Percentiles rank a stretch among this genome's conserved stretches.
phyloP scores from a whole-genome alignment of 345 rosid species.

The Lumnitzera racemosa region DNA sequence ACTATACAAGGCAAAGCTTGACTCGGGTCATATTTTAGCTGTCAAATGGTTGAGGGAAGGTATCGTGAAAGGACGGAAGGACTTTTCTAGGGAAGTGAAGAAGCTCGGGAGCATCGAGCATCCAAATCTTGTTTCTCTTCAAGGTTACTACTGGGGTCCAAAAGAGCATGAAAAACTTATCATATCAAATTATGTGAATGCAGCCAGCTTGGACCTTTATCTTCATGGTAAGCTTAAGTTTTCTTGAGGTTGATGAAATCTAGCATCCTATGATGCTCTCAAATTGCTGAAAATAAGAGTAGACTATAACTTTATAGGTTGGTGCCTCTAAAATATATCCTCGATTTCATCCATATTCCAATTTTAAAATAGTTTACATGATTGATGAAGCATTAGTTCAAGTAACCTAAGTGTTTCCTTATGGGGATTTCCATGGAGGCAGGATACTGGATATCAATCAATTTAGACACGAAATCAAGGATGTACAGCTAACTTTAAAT shows the following conservation, averaged over 20 bases:
- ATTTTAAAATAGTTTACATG: no score
- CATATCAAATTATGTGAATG: conserved; percentile 55
- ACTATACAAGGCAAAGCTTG: conserved; percentile 64
- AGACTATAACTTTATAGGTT: no score
- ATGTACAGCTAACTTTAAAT: no score
- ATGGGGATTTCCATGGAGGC: no score
- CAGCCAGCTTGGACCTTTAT: conserved; percentile 56
- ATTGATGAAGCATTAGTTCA: no score
- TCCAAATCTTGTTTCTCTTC: conserved; percentile 76
- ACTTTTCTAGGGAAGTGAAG: conserved; percentile 80
- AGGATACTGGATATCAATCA: no score
- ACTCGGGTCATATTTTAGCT: conserved; percentile 49
- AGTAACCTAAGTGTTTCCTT: no score
- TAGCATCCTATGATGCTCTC: no score
- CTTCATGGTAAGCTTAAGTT: conserved; percentile 54
- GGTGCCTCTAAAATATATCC: no score
- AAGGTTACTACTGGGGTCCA: conserved; percentile 84
- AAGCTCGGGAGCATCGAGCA: conserved; percentile 82
- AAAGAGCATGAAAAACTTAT: conserved; percentile 79
- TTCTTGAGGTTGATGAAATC: neutral
- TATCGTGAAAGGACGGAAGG: conserved; percentile 70
- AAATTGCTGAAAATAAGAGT: no score
- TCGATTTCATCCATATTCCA: no score
- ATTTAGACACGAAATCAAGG: no score
- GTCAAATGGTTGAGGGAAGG: conserved; percentile 90